phyloP scores from a whole-genome alignment of 2,329 filamentous ascomycete genomes.

The Rutstroemia sp. region DNA sequence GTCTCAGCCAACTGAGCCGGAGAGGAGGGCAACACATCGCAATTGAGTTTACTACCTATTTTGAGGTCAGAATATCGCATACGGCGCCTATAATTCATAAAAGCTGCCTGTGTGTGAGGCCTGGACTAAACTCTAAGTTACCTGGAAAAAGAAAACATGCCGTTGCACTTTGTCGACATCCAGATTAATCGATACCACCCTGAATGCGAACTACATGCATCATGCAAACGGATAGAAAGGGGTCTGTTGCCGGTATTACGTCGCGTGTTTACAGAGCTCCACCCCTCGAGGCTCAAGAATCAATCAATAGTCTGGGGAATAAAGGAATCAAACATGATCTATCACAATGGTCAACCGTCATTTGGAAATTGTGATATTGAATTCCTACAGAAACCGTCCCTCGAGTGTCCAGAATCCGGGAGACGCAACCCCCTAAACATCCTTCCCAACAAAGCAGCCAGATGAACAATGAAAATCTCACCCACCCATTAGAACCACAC shows the following conservation, averaged over 20 bases:
- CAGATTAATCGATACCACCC: not conserved
- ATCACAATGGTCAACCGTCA: not conserved
- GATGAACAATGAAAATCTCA: not conserved
- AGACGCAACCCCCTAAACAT: no score
- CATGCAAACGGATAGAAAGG: not conserved
- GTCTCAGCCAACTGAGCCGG: no score
- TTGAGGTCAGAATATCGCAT: no score
- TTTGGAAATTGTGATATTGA: no score
- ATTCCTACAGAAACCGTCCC: no score
- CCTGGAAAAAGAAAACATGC: not conserved
- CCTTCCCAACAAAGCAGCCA: not conserved
- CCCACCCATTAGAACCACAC: not conserved
- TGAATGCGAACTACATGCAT: not conserved
- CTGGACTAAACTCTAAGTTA: no score
- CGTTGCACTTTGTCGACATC: not conserved
- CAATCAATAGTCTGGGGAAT: not conserved
- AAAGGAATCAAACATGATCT: not conserved
- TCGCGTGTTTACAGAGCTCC: not conserved
- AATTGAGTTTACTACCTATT: no score
- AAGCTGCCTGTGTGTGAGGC: no score
- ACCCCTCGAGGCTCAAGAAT: not conserved
- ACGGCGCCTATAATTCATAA: no score
- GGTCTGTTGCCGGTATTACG: not conserved
- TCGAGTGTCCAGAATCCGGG: no score
- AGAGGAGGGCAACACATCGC: no score